Evolutionary conservation across 345 rosid species (phyloP), one percentile per base, ranked within the genome.

Genomic region (Eucalyptus regnans): DNA sequence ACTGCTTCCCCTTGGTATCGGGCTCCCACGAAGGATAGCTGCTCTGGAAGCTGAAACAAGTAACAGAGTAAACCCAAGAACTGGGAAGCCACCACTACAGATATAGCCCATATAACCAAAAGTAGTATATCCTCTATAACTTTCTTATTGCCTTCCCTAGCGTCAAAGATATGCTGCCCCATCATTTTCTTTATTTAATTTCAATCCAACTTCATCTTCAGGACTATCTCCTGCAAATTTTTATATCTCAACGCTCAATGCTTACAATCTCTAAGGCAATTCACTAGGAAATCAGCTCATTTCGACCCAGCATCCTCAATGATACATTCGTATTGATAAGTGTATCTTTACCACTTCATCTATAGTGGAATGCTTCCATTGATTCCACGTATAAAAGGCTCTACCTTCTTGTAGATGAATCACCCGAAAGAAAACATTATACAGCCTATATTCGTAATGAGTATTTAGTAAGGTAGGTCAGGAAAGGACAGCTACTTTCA

Each of bases 21-120:
- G 99, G 95, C 89, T 96, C 97, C 99, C 99, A 97, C 23, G 95
- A 95, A 79, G 98, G 95, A 91, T 98, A 96, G 91, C 94, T 94
- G 91, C 94, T 94, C 91, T 97, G 96, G 91, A 98, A 98, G 93
- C 99, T 97, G 97, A 76, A 76, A 76, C 84, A 76, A 41, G 46
- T 76, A 76, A 76, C 12, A 41, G 15, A 76, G 48, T 76, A 4
- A 76, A 20, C 84, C 84, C 48, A 76, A 76, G 84, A 76, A 76
- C 84, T 76, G 84, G 44, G 84, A 76, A 76, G 84, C 84, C 48
- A 76, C 76, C 76, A n/a, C 37, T n/a, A n/a, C 41, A 64, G 37
- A 64, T 64, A 64, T 64, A 64, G 76, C 76, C 76, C 84, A 76
- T 25, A 41, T 37, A 76, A 76, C 84, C 84, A 41, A 41, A 41